Conservation (phyloP, 306 rosid species). For the Cucumis hystrix region DNA sequence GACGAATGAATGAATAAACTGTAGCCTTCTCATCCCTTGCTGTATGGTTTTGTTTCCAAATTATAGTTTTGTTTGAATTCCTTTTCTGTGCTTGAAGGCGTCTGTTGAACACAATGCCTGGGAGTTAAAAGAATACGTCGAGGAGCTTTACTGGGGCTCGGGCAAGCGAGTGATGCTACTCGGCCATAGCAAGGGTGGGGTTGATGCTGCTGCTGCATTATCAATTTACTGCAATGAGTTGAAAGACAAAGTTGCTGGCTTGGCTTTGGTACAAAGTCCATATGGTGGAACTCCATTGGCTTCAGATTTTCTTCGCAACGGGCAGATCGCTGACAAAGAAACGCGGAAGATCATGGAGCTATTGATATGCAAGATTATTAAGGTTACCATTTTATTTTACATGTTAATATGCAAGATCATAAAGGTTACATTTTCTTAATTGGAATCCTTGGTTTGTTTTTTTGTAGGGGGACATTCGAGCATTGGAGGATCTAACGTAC, state of each 20-base stretch:
- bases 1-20: neutral
- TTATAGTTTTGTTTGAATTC: neutral
- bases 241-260: slow-evolving; percentile 72
- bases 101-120: slow-evolving; percentile 69
- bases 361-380: slow-evolving; percentile 65
- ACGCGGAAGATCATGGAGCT: slow-evolving; percentile 62
- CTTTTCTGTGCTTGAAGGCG: slow-evolving; percentile 26
- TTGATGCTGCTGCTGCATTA: slow-evolving; percentile 71
- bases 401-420: slow-evolving; percentile 64
- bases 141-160: slow-evolving; percentile 80
- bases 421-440: slow-evolving; percentile 32
- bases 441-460: neutral
- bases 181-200: slow-evolving; percentile 87
- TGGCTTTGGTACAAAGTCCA: slow-evolving; percentile 75
- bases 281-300: slow-evolving; percentile 80
- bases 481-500: slow-evolving; percentile 76
- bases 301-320: slow-evolving; percentile 65
- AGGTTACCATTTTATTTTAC: slow-evolving; percentile 30
- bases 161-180: slow-evolving; percentile 66
- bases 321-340: slow-evolving; percentile 79
- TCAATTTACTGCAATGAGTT: slow-evolving; percentile 55
- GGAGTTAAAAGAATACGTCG: slow-evolving; percentile 68
- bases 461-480: slow-evolving; percentile 58
- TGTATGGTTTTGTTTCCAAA: neutral
- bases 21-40: neutral